Evolutionary conservation across 139 green algal genomes (phyloP), one percentile per base, ranked within the genome.

Genomic region (Chlamydomonas schloesseri): DNA sequence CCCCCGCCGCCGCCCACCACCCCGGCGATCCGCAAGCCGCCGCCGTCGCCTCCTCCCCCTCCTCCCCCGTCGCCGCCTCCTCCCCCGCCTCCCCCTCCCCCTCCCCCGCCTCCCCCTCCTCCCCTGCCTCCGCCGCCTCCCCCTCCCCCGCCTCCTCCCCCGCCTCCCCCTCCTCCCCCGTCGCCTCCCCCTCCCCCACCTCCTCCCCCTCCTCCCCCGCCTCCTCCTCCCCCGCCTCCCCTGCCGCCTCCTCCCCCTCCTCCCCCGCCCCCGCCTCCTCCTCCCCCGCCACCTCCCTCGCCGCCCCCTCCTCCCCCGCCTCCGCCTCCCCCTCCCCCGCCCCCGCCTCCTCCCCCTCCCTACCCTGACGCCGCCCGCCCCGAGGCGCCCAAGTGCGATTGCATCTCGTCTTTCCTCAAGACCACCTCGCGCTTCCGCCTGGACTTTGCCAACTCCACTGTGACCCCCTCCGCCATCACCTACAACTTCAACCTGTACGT

Each of bases 331-430:
- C 80, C 80, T 24, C 80, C 80, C 3, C 68, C 81, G 0, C 69
- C 81, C 4, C 81, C 81, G 23, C 81, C 36, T 1, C 81, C 64
- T 46, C 78, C 78, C 14, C 79, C 79, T 20, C 79, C 79, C 26
- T 70, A 67, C 67, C 79, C 79, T 18, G 67, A 76, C 18, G 47
- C 81, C 55, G 29, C 55, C 13, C 26, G n/a, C 1, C 50, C 81
- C 13, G 81, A 87, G 34, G 17, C 24, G 34, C 67, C 58, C 46
- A 88, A 88, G 73, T 88, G 83, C 60, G 83, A 88, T 23, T 88
- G 83, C 83, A 83, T 88, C 47, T 82, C 71, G 18, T 79, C 83
- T 8, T 72, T 76, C 29, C 76, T 88, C 47, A 28, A 71, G 26
- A 60, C 73, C 2, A 68, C 72, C 18, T 88, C 83, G 8, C 83